Base-by-base conservation (phyloP, 345 rosid species). In the Brassica juncea region DNA sequence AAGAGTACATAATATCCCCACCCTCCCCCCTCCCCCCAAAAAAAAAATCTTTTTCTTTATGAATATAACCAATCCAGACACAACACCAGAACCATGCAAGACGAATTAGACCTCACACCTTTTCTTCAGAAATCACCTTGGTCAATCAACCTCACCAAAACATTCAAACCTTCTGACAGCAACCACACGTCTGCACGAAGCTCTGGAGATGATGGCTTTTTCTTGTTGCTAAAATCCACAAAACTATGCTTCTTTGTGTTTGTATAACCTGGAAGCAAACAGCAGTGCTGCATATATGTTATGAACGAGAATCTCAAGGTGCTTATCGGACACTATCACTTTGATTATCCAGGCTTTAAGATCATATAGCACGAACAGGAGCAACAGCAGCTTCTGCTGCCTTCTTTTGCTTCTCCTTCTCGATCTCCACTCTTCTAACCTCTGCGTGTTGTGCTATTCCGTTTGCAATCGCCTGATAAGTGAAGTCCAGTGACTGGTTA, bases 361-460 rank as follows among this genome's bases (percentile, higher is more conserved):
- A 59, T 76, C 54, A 81, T 11, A 39, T 9, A 66, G 44, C 62
- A 37, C 47, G 52, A 37, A 69, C 58, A 57, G 32, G 57, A 39
- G 80, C 55, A 32, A 72, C 59, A 55, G 71, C 39, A 66, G 82
- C 81, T 67, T 69, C 72, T 0, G 94, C 83, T 52, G 92, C 91
- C 81, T 87, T 90, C 87, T 89, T 94, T 86, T 86, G 63, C 84
- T 86, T 90, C 84, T 92, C 97, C 84, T 93, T 96, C 79, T 94
- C 97, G 11, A 93, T 93, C 86, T 89, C 99, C 27, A 72, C 88
- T 84, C 97, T 91, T 82, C 99, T 92, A 82, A 85, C 86, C 70
- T 93, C 99, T 66, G 99, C 98, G 80, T 93, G 98, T 87, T 87
- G 92, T 28, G 93, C 97, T 83, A 96, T 87, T 49, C 92, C 92